Percentiles rank a stretch among this genome's conserved stretches.
Evolutionary conservation across 208 protist genomes (phyloP).

Genomic region (Acanthamoeba culbertsoni): DNA sequence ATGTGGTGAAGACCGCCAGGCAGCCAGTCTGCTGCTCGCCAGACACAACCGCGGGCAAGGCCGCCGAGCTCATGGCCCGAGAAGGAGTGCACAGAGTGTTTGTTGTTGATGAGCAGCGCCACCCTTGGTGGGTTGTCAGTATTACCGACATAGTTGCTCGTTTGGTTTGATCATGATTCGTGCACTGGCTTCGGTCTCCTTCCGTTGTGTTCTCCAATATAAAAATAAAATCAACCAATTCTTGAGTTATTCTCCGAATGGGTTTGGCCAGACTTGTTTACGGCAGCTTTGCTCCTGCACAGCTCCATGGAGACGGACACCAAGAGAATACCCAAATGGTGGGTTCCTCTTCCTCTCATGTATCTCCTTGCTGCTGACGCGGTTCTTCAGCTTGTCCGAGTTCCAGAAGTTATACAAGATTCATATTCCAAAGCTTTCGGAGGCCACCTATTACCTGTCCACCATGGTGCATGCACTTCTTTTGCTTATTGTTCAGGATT

Average conservation of each 20-base stretch:
- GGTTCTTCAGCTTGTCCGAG: neutral
- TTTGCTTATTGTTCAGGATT: neutral
- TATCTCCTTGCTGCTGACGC: too few species aligned
- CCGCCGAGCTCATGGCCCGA: neutral
- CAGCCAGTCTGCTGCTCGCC: neutral
- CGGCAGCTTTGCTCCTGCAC: too few species aligned
- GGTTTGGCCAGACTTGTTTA: too few species aligned
- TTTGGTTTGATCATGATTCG: neutral
- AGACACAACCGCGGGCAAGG: neutral
- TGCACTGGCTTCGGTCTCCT: too few species aligned
- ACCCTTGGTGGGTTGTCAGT: neutral
- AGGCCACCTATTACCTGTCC: neutral
- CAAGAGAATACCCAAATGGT: too few species aligned
- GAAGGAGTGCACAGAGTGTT: neutral
- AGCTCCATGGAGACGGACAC: too few species aligned
- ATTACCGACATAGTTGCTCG: neutral
- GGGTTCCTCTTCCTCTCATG: too few species aligned
- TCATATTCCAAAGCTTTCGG: neutral
- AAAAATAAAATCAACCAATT: too few species aligned
- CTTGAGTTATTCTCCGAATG: too few species aligned
- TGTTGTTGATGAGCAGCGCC: neutral
- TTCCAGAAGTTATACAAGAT: neutral
- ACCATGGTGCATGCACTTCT: neutral
- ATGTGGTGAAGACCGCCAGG: neutral
- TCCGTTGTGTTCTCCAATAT: too few species aligned